phyloP scores from a whole-genome alignment of 2,329 filamentous ascomycete species.

The Ophiocordyceps polyrhachis-furcata region DNA sequence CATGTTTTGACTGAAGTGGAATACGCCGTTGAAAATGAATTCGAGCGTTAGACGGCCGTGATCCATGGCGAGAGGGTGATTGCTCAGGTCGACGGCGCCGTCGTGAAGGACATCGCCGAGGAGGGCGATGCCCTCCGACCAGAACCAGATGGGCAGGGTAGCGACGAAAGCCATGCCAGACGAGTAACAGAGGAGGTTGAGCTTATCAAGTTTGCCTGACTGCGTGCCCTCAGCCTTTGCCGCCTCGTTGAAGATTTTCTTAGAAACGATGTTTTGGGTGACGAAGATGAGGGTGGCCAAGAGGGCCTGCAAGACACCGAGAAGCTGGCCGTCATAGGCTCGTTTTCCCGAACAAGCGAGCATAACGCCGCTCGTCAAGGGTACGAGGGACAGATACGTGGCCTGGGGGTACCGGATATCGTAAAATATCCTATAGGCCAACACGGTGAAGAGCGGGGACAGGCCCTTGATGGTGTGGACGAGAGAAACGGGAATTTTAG shows the following conservation, averaged over 20 bases:
- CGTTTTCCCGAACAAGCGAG: slow-evolving; percentile 79
- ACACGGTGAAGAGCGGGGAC: slow-evolving; percentile 84
- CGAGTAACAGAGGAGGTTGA: slow-evolving; percentile 95
- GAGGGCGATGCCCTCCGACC: slow-evolving; percentile 67
- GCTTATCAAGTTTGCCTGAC: slow-evolving; percentile 76
- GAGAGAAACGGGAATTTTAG: slow-evolving; percentile 86
- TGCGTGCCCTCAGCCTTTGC: slow-evolving; percentile 56
- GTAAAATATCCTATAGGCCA: slow-evolving; percentile 81
- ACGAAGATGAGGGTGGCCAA: slow-evolving; percentile 88
- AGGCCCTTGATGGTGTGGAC: slow-evolving; percentile 98
- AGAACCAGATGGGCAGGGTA: slow-evolving; percentile 82
- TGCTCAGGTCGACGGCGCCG: slow-evolving; percentile 48
- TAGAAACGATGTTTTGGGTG: slow-evolving; percentile 96
- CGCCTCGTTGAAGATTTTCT: slow-evolving; percentile 91
- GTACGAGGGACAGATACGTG: slow-evolving; percentile 80
- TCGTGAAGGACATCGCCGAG: slow-evolving; percentile 63
- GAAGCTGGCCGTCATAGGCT: slow-evolving; percentile 62
- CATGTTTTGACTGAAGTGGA: slow-evolving; percentile 93
- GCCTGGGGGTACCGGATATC: slow-evolving; percentile 71
- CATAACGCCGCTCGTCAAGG: slow-evolving; percentile 85
- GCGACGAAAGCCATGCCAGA: slow-evolving; percentile 79
- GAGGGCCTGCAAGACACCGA: slow-evolving; percentile 80
- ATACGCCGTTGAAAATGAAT: slow-evolving; percentile 90
- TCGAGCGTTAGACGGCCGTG: slow-evolving; percentile 61
- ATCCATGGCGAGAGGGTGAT: slow-evolving; percentile 48